A percentile compares a stretch with the other conserved stretches of the same genome.
phyloP scores from a whole-genome alignment of 805 yeast species.

The Yarrowia alimentaria region DNA sequence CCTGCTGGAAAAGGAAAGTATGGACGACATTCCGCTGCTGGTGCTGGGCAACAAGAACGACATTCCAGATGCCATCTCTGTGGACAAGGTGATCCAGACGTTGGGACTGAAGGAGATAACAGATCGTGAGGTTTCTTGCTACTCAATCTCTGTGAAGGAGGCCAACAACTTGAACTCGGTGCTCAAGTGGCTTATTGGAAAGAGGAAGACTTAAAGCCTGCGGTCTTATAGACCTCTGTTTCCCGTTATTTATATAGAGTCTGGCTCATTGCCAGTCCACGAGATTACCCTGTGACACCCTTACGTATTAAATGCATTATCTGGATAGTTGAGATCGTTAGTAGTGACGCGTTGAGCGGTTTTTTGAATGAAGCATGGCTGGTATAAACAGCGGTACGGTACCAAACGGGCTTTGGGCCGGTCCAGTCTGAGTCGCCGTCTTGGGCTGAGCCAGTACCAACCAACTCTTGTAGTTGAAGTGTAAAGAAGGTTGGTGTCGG shows the following conservation, averaged over 20 bases:
- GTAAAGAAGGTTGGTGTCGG: too few species aligned
- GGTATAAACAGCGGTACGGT: too few species aligned
- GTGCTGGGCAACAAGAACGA: conserved; percentile 43
- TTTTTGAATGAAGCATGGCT: too few species aligned
- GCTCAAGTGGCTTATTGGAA: conserved; percentile 40
- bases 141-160: conserved; percentile 42
- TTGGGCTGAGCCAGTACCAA: too few species aligned
- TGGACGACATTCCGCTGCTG: conserved; percentile 40
- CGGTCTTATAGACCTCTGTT: background rate
- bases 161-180: conserved; percentile 40
- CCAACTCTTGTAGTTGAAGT: conserved; percentile 6
- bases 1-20: conserved; percentile 37
- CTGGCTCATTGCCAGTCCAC: too few species aligned
- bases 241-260: conserved; percentile 11
- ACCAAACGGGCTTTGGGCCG: too few species aligned
- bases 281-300: too few species aligned
- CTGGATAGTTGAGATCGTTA: conserved; percentile 27
- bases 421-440: too few species aligned
- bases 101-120: conserved; percentile 38
- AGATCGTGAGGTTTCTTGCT: conserved; percentile 41
- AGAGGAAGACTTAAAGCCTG: conserved; percentile 38
- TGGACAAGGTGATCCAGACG: conserved; percentile 38
- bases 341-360: conserved; percentile 23
- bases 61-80: conserved; percentile 37
- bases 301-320: conserved; percentile 15